These are phyloP conservation scores for Monoraphidium neglectum DNA, from an alignment of 139 green algal genomes.

Conservation along the genomic window DNA sequence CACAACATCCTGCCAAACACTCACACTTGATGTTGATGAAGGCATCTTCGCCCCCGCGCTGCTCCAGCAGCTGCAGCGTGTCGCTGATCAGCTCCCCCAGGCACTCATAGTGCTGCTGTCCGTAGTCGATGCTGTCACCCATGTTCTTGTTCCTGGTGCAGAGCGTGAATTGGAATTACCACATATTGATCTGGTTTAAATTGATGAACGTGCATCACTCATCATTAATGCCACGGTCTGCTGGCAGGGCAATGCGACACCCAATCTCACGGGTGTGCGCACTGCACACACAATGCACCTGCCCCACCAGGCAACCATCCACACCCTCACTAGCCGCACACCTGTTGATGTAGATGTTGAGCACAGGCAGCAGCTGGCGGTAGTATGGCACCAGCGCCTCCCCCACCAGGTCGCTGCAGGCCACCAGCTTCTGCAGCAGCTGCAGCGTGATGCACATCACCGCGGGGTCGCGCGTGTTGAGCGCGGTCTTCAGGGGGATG, in stretches of 20 bases:
- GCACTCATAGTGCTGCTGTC: conserved; percentile 63
- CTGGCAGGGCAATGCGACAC: no score
- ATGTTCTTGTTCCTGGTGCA: conserved; percentile 77
- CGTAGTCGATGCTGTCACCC: conserved; percentile 80
- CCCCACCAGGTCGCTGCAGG: conserved; percentile 62
- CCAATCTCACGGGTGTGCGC: no score
- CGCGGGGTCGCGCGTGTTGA: conserved; percentile 65
- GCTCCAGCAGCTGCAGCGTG: conserved; percentile 74
- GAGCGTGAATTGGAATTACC: no score
- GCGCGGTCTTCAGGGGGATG: conserved; percentile 84
- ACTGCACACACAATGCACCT: no score
- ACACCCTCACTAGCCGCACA: background rate
- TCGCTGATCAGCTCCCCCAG: conserved; percentile 73
- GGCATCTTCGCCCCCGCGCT: conserved; percentile 70
- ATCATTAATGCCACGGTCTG: no score
- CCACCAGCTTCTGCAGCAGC: conserved; percentile 68
- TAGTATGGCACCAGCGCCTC: conserved; percentile 85
- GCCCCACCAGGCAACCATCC: no score
- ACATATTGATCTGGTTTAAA: no score
- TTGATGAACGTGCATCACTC: no score
- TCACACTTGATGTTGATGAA: conserved; percentile 93
- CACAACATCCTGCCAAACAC: no score
- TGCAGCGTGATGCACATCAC: conserved; percentile 75
- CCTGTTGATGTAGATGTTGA: conserved; percentile 76
- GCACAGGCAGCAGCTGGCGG: conserved; percentile 77